Base-by-base conservation (phyloP, 192 early-diverging fungal genomes). In the Physocladia obscura region DNA sequence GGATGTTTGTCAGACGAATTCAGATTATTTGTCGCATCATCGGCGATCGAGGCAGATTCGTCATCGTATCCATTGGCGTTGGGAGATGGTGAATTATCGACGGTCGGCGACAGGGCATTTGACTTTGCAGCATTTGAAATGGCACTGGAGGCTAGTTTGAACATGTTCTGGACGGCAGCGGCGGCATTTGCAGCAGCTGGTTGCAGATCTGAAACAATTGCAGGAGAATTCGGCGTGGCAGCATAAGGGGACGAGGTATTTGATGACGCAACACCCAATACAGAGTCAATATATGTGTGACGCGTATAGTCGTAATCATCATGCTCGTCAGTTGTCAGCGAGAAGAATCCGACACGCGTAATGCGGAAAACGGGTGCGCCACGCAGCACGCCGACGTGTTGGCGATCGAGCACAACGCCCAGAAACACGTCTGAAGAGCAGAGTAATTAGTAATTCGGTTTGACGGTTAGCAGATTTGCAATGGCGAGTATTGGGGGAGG, bases 301-400 rank as follows among this genome's bases (percentile, higher is more conserved):
- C 19, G 17, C 2, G 44, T 27, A 27, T 22, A n/a, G 27, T 76
- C 75, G 29, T 30, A 17, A 72, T 84, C 78, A 72, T 98, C 94
- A 63, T 91, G 93, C 24, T 85, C 80, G 50, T 81, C 79, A 54
- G 84, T 86, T 1, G 84, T 79, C 55, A 98, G 83, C 4, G 92
- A 96, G 67, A 92, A 86, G 74, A 93, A 92, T 55, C 77, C 80
- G 6, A 92, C 91, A 36, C 84, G 81, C 11, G 79, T 70, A 31
- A 98, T 87, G 21, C 88, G 85, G 71, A 89, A 92, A 2, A 90
- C 82, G 1, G 85, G 77, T 54, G 88, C 81, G 4, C 86, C 83
- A 17, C 68, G 76, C 30, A 81, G 38, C 13, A 73, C 76, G 21
- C 72, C 78, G 8, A 73, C 56, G 52, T 13, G 8, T 35, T 2